Percentiles rank a stretch among this genome's conserved stretches.
Evolutionary conservation across 2,329 filamentous ascomycete species (phyloP).

Genomic region (Botrytis sinoallii): DNA sequence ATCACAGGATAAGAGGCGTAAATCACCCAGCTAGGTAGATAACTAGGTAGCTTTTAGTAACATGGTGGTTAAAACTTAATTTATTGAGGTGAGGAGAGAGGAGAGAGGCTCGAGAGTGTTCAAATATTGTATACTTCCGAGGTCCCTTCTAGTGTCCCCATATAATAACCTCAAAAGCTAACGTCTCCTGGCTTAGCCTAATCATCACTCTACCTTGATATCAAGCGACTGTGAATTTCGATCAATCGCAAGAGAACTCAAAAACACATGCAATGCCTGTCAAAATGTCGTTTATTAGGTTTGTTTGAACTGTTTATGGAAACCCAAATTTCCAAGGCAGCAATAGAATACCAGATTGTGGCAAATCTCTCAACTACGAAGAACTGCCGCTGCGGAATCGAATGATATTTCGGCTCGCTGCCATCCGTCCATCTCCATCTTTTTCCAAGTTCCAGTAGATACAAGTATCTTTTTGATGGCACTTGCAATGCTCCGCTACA

Average conservation of each 20-base stretch:
- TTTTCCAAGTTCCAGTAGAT: not conserved
- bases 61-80: not conserved
- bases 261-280: not conserved
- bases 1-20: not conserved
- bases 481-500: not conserved
- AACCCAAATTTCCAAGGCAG: not conserved
- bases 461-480: not conserved
- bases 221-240: not conserved
- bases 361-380: not conserved
- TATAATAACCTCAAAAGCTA: not conserved
- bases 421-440: not conserved
- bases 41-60: not conserved
- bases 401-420: not conserved
- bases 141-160: not conserved
- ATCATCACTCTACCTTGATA: not conserved
- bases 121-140: not conserved
- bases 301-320: not conserved
- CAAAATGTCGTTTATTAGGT: not conserved
- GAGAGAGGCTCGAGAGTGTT: not conserved
- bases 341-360: not conserved
- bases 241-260: not conserved
- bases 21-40: not conserved
- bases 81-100: not conserved
- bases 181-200: not conserved
- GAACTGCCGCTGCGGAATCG: not conserved